phyloP scores from a whole-genome alignment of 2,329 filamentous ascomycete species.

The Talaromyces sp. region DNA sequence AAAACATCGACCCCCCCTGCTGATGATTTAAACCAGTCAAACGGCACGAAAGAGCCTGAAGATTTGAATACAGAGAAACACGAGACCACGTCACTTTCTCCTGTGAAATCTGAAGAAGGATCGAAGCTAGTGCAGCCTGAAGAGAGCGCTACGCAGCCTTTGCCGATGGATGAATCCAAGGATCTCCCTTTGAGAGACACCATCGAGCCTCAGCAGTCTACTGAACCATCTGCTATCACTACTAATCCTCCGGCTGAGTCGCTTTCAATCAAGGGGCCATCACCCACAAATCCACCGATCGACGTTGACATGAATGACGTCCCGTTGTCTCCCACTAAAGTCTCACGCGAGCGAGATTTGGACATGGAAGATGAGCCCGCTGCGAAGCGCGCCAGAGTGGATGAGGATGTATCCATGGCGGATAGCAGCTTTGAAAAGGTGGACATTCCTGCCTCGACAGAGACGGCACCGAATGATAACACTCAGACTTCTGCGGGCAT shows the following conservation, averaged over 20 bases:
- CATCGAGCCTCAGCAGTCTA: not conserved
- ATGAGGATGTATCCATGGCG: slow-evolving; percentile 48
- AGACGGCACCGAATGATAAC: slow-evolving; percentile 21
- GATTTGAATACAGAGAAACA: not conserved
- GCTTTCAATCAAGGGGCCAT: slow-evolving; percentile 23
- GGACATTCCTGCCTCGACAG: slow-evolving; percentile 38
- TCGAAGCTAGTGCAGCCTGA: not conserved
- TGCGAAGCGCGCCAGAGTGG: slow-evolving; percentile 77
- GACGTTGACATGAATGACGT: slow-evolving; percentile 57
- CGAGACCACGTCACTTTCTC: not conserved
- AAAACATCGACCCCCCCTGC: slow-evolving; percentile 28
- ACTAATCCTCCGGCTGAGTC: slow-evolving; percentile 15
- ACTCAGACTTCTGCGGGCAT: slow-evolving; percentile 25
- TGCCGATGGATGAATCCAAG: not conserved
- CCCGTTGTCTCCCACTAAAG: slow-evolving; percentile 53
- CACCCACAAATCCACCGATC: slow-evolving; percentile 24
- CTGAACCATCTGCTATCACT: not conserved
- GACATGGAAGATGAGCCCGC: slow-evolving; percentile 62
- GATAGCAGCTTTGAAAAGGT: slow-evolving; percentile 44
- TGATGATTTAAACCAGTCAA: slow-evolving; percentile 27
- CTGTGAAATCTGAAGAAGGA: slow-evolving; percentile 8
- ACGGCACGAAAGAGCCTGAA: slow-evolving; percentile 9
- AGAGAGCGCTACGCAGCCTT: not conserved
- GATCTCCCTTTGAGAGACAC: slow-evolving; percentile 2
- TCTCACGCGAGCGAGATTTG: slow-evolving; percentile 72